phyloP scores from a whole-genome alignment of 768 basidiomycete species.

The Tylopilus intermedius region DNA sequence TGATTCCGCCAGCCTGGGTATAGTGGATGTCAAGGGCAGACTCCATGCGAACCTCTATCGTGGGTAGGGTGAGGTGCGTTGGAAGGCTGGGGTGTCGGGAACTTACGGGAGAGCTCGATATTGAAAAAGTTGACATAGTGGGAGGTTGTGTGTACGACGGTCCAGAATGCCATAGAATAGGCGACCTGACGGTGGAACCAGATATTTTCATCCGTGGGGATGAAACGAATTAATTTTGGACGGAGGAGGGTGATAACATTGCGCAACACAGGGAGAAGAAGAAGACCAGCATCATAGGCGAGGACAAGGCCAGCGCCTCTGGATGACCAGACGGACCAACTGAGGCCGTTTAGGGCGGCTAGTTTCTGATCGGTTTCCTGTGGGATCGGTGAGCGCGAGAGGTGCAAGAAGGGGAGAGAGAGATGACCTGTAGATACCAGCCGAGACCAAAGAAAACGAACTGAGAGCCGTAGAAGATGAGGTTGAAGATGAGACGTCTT shows the following conservation, averaged over 20 bases:
- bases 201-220: constrained; percentile 92
- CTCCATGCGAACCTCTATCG: constrained; percentile 72
- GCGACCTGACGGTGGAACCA: constrained; percentile 96
- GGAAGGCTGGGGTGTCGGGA: background rate
- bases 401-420: background rate
- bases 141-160: constrained; percentile 88
- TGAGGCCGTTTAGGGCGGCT: constrained; percentile 71
- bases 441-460: constrained; percentile 73
- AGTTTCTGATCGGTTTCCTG: constrained; percentile 62
- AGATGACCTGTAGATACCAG: constrained; percentile 74
- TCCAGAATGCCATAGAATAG: constrained; percentile 90
- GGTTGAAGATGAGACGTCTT: constrained; percentile 65
- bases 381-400: constrained; percentile 1
- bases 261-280: constrained; percentile 85
- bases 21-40: constrained; percentile 83
- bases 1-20: constrained; percentile 83
- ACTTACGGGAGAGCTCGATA: constrained; percentile 78
- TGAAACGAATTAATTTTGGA: constrained; percentile 72
- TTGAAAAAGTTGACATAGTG: constrained; percentile 94
- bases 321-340: constrained; percentile 84
- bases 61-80: background rate
- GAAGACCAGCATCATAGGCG: constrained; percentile 80
- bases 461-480: constrained; percentile 79
- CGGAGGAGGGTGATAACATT: constrained; percentile 82
- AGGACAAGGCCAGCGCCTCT: constrained; percentile 90